Base-by-base conservation (phyloP, 371 early-diverging fungal genomes). In the Mycotypha africana region DNA sequence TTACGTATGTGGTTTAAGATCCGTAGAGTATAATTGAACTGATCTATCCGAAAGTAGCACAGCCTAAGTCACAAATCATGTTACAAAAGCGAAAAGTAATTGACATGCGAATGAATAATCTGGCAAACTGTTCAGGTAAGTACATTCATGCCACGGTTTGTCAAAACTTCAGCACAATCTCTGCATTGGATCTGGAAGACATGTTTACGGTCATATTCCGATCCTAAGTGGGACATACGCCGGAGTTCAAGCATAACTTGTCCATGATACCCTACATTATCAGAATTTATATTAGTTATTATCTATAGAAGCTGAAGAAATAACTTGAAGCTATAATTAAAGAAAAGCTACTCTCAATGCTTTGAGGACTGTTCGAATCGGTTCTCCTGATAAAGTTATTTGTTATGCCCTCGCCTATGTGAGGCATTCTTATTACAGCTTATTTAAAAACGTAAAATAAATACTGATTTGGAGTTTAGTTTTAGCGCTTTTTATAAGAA, bases 71-170 rank as follows among this genome's bases (percentile, higher is more conserved):
- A n/a, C n/a, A n/a, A n/a, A n/a, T n/a, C n/a, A n/a, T n/a, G n/a
- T n/a, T n/a, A n/a, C n/a, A n/a, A n/a, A n/a, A n/a, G n/a, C n/a
- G n/a, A n/a, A n/a, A n/a, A n/a, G n/a, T n/a, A n/a, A n/a, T n/a
- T n/a, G n/a, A n/a, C n/a, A n/a, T n/a, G n/a, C n/a, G n/a, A n/a
- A n/a, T n/a, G n/a, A n/a, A n/a, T n/a, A n/a, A n/a, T n/a, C n/a
- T n/a, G n/a, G n/a, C n/a, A n/a, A n/a, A n/a, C n/a, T n/a, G n/a
- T n/a, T n/a, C n/a, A n/a, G n/a, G n/a, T 44, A 15, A 8, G 5
- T 56, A 70, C 70, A 45, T 56, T 60, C 70, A 70, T 70, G 12
- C 67, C 64, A 8, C 70, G 66, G 51, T 70, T 58, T 1, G 62
- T 66, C 9, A 70, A 44, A 3, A 49, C 37, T 6, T 42, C 2